Base-by-base conservation (phyloP, 306 rosid genomes). In the Citrullus amarus region DNA sequence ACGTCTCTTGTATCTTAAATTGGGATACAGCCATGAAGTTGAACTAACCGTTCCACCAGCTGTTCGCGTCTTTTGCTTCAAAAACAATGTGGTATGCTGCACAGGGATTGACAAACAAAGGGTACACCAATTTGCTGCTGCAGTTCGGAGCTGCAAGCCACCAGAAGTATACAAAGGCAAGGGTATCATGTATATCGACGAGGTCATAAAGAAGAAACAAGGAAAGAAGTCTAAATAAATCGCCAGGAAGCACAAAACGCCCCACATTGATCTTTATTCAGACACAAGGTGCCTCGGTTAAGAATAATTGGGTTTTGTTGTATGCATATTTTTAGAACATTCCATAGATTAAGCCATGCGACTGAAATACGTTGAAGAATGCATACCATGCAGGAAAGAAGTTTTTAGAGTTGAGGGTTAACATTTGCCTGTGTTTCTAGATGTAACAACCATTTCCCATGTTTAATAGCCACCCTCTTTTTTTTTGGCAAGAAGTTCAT, bases 81-180 rank as follows among this genome's bases (percentile, higher is more conserved):
- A 90, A 75, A 93, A 93, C 90, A 91, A 93, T 48, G 96, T 91
- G 3, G 87, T 93, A 14, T 93, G 98, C 75, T 93, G 98, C 86
- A 90, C 97, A 6, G 98, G 98, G 25, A 85, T 91, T 38, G 96
- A 93, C 86, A 91, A 93, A 80, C 85, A 87, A 44, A 89, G 97
- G 80, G 97, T 93, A 44, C 96, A 91, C 80, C 98, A 90, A 82
- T 90, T 91, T 82, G 97, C 97, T 6, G 91, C 96, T 3, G 85
- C 93, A 3, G 93, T 90, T 55, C 96, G 96, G 20, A 85, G 83
- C 77, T 91, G 97, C 80, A 91, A 90, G 90, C 93, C 96, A 1
- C 98, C 97, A 0, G 98, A 93, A 74, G 96, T 88, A 46, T 93
- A 93, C 89, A 93, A 93, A 88, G 97, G 98, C 82, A 93, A 93